A percentile compares a stretch with the other conserved stretches of the same genome.
Conservation (phyloP, 1,139 yeast genomes). For the Meyerozyma guilliermondii region DNA sequence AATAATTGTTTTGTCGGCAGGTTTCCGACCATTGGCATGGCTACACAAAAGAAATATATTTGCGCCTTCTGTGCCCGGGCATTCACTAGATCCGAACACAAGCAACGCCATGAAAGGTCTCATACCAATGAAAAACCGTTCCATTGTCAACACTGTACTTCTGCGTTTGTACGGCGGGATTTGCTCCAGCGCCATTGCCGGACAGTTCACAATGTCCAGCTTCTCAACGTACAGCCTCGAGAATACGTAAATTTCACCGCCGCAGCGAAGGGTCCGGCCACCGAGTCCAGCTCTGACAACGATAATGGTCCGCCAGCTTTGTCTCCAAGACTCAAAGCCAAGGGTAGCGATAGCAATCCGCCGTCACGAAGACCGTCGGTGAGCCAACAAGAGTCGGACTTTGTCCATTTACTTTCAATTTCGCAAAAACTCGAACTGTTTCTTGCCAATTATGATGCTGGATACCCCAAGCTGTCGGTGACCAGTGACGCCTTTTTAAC, state of each 20-base stretch:
- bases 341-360: conserved; percentile 1
- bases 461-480: conserved; percentile 3
- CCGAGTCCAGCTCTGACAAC: conserved; percentile 6
- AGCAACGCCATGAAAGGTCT: conserved; percentile 76
- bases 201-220: conserved; percentile 57
- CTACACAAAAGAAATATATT: conserved; percentile 57
- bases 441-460: conserved; percentile 14
- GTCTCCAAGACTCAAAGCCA: not conserved
- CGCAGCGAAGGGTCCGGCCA: conserved; percentile 1
- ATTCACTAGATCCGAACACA: conserved; percentile 76
- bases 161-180: conserved; percentile 74
- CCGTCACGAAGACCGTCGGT: conserved; percentile 3
- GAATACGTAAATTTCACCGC: not conserved
- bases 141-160: conserved; percentile 65
- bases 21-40: conserved; percentile 16
- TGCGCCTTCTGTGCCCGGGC: conserved; percentile 81
- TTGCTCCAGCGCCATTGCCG: conserved; percentile 71
- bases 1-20: too few species aligned
- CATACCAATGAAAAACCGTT: conserved; percentile 83
- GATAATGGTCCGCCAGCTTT: not conserved
- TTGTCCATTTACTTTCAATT: conserved; percentile 30
- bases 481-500: conserved; percentile 2
- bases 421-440: conserved; percentile 25
- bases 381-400: conserved; percentile 15
- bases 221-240: conserved; percentile 8